phyloP scores from a whole-genome alignment of 2,329 filamentous ascomycete genomes.

The Penicillium sp. region DNA sequence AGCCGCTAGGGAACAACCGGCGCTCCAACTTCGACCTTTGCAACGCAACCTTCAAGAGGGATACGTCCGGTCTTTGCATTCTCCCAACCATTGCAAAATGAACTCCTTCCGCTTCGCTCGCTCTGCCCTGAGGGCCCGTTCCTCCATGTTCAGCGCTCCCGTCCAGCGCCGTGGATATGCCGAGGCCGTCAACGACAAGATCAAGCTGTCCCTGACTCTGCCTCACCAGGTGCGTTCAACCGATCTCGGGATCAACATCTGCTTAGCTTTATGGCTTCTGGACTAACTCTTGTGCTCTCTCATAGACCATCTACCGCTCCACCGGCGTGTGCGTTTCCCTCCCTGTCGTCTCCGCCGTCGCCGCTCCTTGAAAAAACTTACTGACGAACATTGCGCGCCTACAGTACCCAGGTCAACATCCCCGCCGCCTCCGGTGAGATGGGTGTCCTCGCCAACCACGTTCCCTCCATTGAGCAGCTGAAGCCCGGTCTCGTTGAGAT shows the following conservation, averaged over 20 bases:
- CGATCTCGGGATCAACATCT: constrained; percentile 14
- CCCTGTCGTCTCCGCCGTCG: constrained; percentile 15
- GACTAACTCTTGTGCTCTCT: constrained; percentile 34
- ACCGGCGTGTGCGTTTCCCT: constrained; percentile 68
- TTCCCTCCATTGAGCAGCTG: constrained; percentile 97
- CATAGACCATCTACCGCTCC: constrained; percentile 72
- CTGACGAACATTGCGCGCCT: constrained; percentile 69
- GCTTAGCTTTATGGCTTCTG: constrained; percentile 4
- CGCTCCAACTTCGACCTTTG: constrained; percentile 47
- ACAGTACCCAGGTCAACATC: constrained; percentile 92
- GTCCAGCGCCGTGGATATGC: constrained; percentile 90
- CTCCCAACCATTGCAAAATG: constrained; percentile 63
- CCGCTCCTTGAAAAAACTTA: constrained; percentile 31
- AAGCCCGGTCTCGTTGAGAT: constrained; percentile 96
- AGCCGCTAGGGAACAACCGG: constrained; percentile 48
- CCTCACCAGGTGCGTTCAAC: constrained; percentile 87
- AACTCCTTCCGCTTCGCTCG: constrained; percentile 93
- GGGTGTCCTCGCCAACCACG: constrained; percentile 99
- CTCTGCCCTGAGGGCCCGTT: constrained; percentile 82
- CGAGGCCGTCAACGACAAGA: constrained; percentile 86
- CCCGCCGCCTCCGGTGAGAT: constrained; percentile 98
- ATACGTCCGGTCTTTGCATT: constrained; percentile 41
- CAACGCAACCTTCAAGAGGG: constrained; percentile 46
- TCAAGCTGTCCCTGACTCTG: constrained; percentile 97
- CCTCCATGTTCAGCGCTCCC: constrained; percentile 75